These are phyloP conservation scores for Talaromyces proteolyticus DNA, from an alignment of 495 filamentous ascomycete genomes.

Conservation along the genomic window DNA sequence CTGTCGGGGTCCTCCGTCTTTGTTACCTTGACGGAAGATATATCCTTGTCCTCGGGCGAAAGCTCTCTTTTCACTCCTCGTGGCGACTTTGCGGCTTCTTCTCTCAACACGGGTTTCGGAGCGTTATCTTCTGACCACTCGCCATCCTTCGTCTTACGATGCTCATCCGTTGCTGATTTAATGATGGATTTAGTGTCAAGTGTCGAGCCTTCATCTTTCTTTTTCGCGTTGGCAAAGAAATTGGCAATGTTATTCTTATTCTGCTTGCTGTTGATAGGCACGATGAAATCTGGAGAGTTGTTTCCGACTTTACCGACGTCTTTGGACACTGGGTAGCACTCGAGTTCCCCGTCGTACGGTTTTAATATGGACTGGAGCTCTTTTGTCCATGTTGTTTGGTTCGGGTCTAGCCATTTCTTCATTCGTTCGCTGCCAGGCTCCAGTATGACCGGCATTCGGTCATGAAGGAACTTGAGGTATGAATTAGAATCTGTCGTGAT, in stretches of 20 bases:
- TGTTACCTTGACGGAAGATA: constrained; percentile 16
- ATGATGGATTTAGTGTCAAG: constrained; percentile 11
- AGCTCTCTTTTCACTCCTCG: constrained; percentile 54
- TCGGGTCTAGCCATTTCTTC: constrained; percentile 74
- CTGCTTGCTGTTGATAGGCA: constrained; percentile 73
- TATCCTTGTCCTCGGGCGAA: constrained; percentile 17
- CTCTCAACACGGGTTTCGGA: constrained; percentile 28
- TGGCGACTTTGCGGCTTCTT: background rate
- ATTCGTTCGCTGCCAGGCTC: constrained; percentile 69
- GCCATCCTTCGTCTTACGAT: constrained; percentile 32
- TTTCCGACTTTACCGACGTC: constrained; percentile 97
- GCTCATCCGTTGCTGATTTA: constrained; percentile 27
- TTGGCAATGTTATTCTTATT: constrained; percentile 92
- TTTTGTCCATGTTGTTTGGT: constrained; percentile 61
- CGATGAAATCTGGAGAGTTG: constrained; percentile 73
- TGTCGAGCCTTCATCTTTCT: constrained; percentile 11
- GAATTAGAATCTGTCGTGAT: constrained; percentile 83
- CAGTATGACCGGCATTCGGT: constrained; percentile 92
- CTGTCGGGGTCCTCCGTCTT: constrained; percentile 15
- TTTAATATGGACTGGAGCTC: constrained; percentile 71
- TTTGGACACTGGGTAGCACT: constrained; percentile 77
- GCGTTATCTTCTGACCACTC: constrained; percentile 43
- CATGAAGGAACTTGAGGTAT: constrained; percentile 78
- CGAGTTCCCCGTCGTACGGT: constrained; percentile 74
- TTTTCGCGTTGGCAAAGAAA: constrained; percentile 64